These are phyloP conservation scores for Annona squamosa DNA, from an alignment of 164 flowering plant genomes.

Conservation along the genomic window DNA sequence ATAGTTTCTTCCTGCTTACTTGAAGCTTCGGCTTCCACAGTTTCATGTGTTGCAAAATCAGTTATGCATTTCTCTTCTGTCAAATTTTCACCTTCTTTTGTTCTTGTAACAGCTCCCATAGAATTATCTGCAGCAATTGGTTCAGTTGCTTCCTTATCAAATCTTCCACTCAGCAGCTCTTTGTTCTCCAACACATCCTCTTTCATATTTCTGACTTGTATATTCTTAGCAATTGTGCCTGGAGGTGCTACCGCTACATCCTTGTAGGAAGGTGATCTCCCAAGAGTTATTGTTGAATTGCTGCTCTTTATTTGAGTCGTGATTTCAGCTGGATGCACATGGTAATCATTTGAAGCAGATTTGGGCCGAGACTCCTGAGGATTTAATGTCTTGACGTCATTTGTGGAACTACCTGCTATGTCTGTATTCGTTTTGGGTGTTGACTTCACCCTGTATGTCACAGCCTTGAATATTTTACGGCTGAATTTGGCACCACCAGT, in stretches of 20 bases:
- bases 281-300: constrained; percentile 51
- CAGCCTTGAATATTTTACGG: constrained; percentile 64
- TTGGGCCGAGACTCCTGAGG: constrained; percentile 24
- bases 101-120: constrained; percentile 2
- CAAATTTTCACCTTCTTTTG: constrained; percentile 12
- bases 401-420: constrained; percentile 22
- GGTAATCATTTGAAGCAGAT: constrained; percentile 16
- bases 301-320: constrained; percentile 23
- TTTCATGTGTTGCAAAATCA: constrained; percentile 15
- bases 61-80: constrained; percentile 15
- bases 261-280: constrained; percentile 93
- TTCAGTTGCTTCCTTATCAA: constrained; percentile 24
- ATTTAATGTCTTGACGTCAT: constrained; percentile 20
- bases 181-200: constrained; percentile 22
- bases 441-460: constrained; percentile 82
- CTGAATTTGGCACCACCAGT: constrained; percentile 55
- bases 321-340: constrained; percentile 19
- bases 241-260: constrained; percentile 98
- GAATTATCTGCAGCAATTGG: not conserved
- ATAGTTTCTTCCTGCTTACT: constrained; percentile 26
- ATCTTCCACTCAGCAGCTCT: constrained; percentile 22
- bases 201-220: constrained; percentile 39
- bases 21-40: constrained; percentile 17
- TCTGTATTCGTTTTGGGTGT: constrained; percentile 45
- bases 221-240: constrained; percentile 53